These are phyloP conservation scores for Cercospora janseana DNA, from an alignment of 2,329 filamentous ascomycete species.

Conservation along the genomic window DNA sequence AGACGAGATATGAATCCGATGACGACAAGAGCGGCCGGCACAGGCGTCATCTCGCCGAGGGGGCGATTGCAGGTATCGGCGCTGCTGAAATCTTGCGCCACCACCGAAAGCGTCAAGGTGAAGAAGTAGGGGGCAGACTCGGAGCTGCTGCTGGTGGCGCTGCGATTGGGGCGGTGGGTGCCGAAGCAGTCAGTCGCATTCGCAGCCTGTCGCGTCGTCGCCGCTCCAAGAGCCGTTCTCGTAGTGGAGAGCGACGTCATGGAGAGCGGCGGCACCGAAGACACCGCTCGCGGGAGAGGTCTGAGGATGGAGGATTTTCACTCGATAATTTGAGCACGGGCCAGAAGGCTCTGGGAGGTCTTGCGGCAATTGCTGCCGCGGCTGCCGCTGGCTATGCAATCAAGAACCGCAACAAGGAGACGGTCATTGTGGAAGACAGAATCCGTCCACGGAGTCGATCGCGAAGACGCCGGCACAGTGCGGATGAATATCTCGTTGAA, in stretches of 20 bases:
- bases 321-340: slow-evolving; percentile 41
- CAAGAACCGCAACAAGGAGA: slow-evolving; percentile 50
- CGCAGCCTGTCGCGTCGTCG: slow-evolving; percentile 40
- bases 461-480: slow-evolving; percentile 44
- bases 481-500: slow-evolving; percentile 32
- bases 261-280: slow-evolving; percentile 29
- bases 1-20: slow-evolving; percentile 43
- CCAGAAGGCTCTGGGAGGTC: slow-evolving; percentile 53
- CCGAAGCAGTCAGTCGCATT: slow-evolving; percentile 55
- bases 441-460: slow-evolving; percentile 44
- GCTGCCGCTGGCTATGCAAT: slow-evolving; percentile 57
- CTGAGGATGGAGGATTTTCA: slow-evolving; percentile 34
- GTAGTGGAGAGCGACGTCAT: slow-evolving; percentile 24
- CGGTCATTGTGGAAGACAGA: slow-evolving; percentile 44
- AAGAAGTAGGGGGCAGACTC: slow-evolving; percentile 52
- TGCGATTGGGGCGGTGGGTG: slow-evolving; percentile 60
- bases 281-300: slow-evolving; percentile 38
- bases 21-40: slow-evolving; percentile 47
- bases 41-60: slow-evolving; percentile 61
- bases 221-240: slow-evolving; percentile 21
- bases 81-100: slow-evolving; percentile 60
- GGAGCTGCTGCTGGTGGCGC: slow-evolving; percentile 59
- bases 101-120: slow-evolving; percentile 56
- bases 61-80: slow-evolving; percentile 59
- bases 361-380: slow-evolving; percentile 60